phyloP scores from a whole-genome alignment of 179 eudicot genomes.

The Vitellaria paradoxa region DNA sequence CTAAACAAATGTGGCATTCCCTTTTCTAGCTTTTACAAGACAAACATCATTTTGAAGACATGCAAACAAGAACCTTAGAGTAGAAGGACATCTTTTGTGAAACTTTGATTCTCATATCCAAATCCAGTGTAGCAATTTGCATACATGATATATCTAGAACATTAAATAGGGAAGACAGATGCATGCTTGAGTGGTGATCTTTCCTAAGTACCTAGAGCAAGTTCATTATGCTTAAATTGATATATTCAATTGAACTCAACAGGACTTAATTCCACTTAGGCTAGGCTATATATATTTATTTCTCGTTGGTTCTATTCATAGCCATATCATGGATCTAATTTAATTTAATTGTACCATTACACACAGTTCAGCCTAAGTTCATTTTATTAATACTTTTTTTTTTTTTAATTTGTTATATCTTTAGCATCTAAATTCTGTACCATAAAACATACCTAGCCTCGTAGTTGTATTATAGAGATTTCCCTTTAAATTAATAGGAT shows the following conservation, averaged over 20 bases:
- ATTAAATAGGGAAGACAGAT: too few species aligned
- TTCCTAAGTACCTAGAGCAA: not conserved
- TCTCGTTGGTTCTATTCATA: not conserved
- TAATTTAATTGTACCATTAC: not conserved
- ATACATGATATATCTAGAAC: not conserved
- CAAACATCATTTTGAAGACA: not conserved
- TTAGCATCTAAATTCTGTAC: too few species aligned
- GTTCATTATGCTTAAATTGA: not conserved
- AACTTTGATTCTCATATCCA: not conserved
- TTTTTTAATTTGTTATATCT: too few species aligned
- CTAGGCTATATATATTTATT: not conserved
- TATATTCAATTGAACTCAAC: not conserved
- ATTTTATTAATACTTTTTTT: too few species aligned
- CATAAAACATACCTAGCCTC: too few species aligned
- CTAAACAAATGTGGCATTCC: not conserved
- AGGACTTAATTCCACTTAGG: not conserved
- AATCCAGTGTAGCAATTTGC: not conserved
- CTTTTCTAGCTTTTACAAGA: not conserved
- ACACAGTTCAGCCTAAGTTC: too few species aligned
- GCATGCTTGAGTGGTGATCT: not conserved
- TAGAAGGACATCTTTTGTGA: not conserved
- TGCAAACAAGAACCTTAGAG: not conserved
- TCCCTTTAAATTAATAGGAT: too few species aligned
- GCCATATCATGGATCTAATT: not conserved
- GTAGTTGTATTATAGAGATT: too few species aligned